Evolutionary conservation across 169 alveolate genomes (phyloP).

Genomic region (Plasmodium ovale): DNA sequence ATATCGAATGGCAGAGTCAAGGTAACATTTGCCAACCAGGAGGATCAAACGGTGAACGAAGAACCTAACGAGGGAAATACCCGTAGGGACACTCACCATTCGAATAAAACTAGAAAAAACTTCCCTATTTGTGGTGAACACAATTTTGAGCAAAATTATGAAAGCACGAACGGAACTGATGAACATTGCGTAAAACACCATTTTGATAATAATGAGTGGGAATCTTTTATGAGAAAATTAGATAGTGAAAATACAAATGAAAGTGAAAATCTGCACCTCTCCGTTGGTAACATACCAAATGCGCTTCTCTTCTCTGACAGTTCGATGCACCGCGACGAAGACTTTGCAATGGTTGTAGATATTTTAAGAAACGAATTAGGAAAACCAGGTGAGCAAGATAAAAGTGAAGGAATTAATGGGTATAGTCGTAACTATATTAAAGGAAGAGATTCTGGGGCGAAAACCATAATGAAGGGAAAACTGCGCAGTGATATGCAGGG

Average conservation of each 20-base stretch:
- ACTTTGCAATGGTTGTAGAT: conserved; percentile 19
- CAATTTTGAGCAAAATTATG: not conserved
- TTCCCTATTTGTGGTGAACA: not conserved
- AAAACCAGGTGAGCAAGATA: not conserved
- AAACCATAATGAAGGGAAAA: not conserved
- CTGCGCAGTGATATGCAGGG: too few relatives aligned
- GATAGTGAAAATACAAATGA: conserved; percentile 23
- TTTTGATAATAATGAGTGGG: conserved; percentile 21
- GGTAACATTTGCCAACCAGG: too few relatives aligned
- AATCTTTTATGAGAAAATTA: conserved; percentile 15
- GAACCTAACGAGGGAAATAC: too few relatives aligned
- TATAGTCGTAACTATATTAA: too few relatives aligned
- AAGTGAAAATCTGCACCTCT: conserved; percentile 6
- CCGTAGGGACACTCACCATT: too few relatives aligned
- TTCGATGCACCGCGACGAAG: conserved; percentile 41
- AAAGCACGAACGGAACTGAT: not conserved
- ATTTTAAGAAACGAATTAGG: conserved; percentile 17
- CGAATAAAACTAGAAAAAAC: too few relatives aligned
- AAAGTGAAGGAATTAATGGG: not conserved
- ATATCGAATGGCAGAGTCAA: too few relatives aligned
- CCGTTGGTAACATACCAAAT: not conserved
- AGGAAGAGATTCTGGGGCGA: not conserved
- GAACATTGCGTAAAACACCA: not conserved
- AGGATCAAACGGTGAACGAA: too few relatives aligned
- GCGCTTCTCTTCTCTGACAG: conserved; percentile 30